A percentile compares a stretch with the other conserved stretches of the same genome.
Evolutionary conservation across 148 eudicot genomes (phyloP).

Genomic region (Camellia japonica): DNA sequence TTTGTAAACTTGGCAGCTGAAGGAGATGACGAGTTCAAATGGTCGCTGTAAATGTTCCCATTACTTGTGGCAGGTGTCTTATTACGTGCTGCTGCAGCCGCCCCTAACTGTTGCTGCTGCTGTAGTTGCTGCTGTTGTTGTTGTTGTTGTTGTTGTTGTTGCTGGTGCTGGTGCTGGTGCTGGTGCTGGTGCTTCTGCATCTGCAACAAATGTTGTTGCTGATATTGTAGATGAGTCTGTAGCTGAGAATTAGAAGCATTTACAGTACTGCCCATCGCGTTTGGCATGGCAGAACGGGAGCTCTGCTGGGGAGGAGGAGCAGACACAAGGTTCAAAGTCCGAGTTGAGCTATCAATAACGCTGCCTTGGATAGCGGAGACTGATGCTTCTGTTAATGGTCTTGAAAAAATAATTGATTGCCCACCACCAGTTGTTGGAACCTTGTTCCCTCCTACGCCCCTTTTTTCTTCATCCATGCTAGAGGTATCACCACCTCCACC

Average conservation of each 20-base stretch:
- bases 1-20: slow-evolving; percentile 57
- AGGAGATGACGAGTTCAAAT: slow-evolving; percentile 51
- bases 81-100: slow-evolving; percentile 40
- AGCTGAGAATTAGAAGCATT: slow-evolving; percentile 44
- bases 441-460: slow-evolving; percentile 33
- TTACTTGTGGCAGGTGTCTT: slow-evolving; percentile 52
- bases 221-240: slow-evolving; percentile 53
- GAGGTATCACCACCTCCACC: slow-evolving; percentile 49
- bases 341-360: slow-evolving; percentile 70
- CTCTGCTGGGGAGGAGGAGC: slow-evolving; percentile 41
- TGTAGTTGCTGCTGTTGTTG: slow-evolving; percentile 42
- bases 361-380: slow-evolving; percentile 34
- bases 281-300: slow-evolving; percentile 42
- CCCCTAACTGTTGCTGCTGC: slow-evolving; percentile 32
- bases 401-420: slow-evolving; percentile 85
- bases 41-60: slow-evolving; percentile 62
- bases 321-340: slow-evolving; percentile 48
- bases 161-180: slow-evolving; percentile 40
- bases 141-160: slow-evolving; percentile 45
- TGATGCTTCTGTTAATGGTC: slow-evolving; percentile 47
- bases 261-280: slow-evolving; percentile 21
- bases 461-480: slow-evolving; percentile 68
- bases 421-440: slow-evolving; percentile 47
- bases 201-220: slow-evolving; percentile 40
- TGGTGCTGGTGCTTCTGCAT: slow-evolving; percentile 41